phyloP scores from a whole-genome alignment of 2,329 filamentous ascomycete species.

The Penicillium psychrosexuale region DNA sequence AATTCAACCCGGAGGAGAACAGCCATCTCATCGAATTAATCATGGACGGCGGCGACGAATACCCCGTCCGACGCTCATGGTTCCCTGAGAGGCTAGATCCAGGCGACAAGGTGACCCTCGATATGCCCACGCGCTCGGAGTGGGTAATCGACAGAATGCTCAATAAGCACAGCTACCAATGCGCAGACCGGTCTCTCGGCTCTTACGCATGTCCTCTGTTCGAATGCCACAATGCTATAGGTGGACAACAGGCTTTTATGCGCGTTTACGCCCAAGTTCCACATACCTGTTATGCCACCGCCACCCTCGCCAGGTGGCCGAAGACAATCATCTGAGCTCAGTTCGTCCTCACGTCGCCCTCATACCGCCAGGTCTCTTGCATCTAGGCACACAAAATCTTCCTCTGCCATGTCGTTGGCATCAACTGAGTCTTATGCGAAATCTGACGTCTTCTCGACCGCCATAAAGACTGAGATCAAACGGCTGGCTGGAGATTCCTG shows the following conservation, averaged over 20 bases:
- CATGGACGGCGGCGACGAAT: too few relatives aligned
- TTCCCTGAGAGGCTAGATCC: background rate
- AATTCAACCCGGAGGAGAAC: too few relatives aligned
- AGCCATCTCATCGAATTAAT: too few relatives aligned
- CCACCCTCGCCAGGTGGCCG: background rate
- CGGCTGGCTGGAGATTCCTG: background rate
- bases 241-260: too few relatives aligned
- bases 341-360: background rate
- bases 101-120: background rate
- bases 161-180: too few relatives aligned
- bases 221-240: too few relatives aligned
- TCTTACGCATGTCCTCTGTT: too few relatives aligned
- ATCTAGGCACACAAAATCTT: background rate
- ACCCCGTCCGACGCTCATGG: too few relatives aligned
- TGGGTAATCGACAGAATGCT: too few relatives aligned
- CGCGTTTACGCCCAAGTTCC: too few relatives aligned
- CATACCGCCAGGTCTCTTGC: background rate
- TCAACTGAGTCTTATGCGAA: background rate
- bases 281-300: background rate
- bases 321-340: background rate
- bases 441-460: background rate
- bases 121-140: background rate
- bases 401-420: background rate
- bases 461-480: background rate
- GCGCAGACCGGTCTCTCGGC: too few relatives aligned